phyloP scores from a whole-genome alignment of 2,329 filamentous ascomycete genomes.

The Fusarium tupiense region DNA sequence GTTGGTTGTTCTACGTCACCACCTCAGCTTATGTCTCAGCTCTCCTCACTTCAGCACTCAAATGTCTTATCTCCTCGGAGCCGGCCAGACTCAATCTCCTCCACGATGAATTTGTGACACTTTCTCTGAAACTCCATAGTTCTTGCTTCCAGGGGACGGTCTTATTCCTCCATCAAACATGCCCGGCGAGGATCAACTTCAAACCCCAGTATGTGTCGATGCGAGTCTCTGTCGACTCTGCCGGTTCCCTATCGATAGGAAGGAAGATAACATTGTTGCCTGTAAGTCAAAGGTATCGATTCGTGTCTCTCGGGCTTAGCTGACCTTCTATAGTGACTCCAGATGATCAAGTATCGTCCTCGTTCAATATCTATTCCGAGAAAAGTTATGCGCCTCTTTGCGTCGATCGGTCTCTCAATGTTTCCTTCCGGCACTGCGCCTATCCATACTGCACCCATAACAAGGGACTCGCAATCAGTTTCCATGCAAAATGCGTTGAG shows the following conservation, averaged over 20 bases:
- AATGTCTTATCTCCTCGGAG: neutral
- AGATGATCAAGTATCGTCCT: neutral
- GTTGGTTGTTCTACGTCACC: neutral
- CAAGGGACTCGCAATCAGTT: neutral
- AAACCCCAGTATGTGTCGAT: slow-evolving; percentile 12
- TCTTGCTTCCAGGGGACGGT: no score
- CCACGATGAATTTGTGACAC: neutral
- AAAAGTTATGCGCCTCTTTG: neutral
- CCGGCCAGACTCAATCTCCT: neutral
- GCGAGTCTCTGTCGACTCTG: neutral
- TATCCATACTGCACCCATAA: neutral
- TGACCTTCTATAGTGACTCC: neutral
- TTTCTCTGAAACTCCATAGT: neutral
- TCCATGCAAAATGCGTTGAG: slow-evolving; percentile 1
- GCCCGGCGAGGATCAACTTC: neutral
- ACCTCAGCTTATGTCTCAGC: slow-evolving; percentile 10
- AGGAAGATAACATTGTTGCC: neutral
- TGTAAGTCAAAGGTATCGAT: fast-evolving
- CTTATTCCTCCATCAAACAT: neutral
- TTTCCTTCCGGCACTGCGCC: neutral
- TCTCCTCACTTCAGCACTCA: no score
- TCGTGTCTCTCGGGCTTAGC: fast-evolving
- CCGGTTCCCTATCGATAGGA: neutral
- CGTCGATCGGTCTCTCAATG: neutral
- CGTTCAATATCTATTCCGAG: neutral